A percentile compares a stretch with the other conserved stretches of the same genome.
Conservation (phyloP, 1,284 basidiomycete genomes). For the Ceratobasidium sp. region DNA sequence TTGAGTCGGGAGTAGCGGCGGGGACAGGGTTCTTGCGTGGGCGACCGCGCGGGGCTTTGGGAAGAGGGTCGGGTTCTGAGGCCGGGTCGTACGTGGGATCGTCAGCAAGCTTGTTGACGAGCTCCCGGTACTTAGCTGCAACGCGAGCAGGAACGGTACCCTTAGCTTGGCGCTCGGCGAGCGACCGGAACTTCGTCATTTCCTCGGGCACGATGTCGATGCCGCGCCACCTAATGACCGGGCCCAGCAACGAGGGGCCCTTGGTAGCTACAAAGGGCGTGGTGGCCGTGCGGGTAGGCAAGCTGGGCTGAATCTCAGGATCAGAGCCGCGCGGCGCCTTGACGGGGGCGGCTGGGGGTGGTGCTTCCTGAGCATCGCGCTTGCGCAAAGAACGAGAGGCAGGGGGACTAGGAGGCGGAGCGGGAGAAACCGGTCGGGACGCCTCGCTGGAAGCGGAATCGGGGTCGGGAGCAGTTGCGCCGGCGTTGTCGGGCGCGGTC, state of each 20-base stretch:
- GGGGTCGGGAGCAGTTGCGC: too few relatives aligned
- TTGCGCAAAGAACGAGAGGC: too few relatives aligned
- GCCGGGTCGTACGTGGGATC: slow-evolving; percentile 17
- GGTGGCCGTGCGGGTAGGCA: neutral
- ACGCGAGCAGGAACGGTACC: neutral
- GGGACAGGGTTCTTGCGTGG: too few relatives aligned
- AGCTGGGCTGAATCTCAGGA: too few relatives aligned
- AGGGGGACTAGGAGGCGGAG: too few relatives aligned
- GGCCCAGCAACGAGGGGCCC: neutral
- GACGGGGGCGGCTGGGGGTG: too few relatives aligned
- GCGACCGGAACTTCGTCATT: neutral
- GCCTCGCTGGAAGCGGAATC: too few relatives aligned
- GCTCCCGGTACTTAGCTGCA: neutral
- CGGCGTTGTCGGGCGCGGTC: too few relatives aligned
- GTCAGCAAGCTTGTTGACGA: slow-evolving; percentile 8
- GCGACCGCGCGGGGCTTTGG: neutral
- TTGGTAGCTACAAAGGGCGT: neutral
- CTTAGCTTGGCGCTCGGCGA: neutral
- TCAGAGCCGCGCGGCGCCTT: too few relatives aligned
- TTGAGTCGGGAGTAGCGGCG: too few relatives aligned
- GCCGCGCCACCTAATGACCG: neutral
- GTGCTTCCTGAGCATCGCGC: too few relatives aligned
- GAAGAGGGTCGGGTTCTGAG: slow-evolving; percentile 16
- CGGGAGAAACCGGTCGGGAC: too few relatives aligned
- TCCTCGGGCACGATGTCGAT: neutral